Evolutionary conservation across 805 yeast species (phyloP), one percentile per base, ranked within the genome.

Genomic region (Ogataea salicorniae): DNA sequence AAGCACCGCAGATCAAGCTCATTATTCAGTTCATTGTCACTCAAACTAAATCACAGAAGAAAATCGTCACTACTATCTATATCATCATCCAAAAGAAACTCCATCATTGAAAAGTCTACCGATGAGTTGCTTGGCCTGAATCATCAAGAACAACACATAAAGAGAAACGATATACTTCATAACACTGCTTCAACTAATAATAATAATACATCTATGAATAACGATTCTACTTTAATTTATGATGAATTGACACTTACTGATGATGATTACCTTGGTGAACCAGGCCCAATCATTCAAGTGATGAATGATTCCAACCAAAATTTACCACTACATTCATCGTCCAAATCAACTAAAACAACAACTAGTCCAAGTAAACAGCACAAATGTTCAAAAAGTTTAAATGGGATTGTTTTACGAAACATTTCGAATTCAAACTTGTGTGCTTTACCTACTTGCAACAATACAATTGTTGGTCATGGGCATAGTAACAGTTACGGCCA

Each of bases 261-360:
- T 34, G 63, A 55, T 37, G 63, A 60, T 15, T 41, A 41, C n/a
- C 26, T 63, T 15, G 68, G 68, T 37, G 67, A 64, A 43, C 69
- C 69, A 5, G 69, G 69, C 14, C 69, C 69, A n/a, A 64, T 64
- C 61, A 46, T 64, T 41, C 57, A 58, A 42, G 43, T 55, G 31
- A 15, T 14, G 7, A 39, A 17, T 6, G 42, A 45, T 26, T 18
- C 46, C 16, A 34, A 44, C 16, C 18, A 40, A 6, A 14, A 31
- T 1, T 6, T 16, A 4, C n/a, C 17, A 22, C 14, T 23, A 18
- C 40, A 18, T 8, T 34, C 20, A 15, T 9, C 11, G 31, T 11
- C 31, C 20, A 36, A 36, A 16, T n/a, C 16, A 36, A 7, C 23
- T 36, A 16, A 3, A 20, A 7, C 38, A 15, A 7, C 16, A n/a